Evolutionary conservation across 257 asterid species (phyloP), one percentile per base, ranked within the genome.

Genomic region (Nicotiana tabacum): DNA sequence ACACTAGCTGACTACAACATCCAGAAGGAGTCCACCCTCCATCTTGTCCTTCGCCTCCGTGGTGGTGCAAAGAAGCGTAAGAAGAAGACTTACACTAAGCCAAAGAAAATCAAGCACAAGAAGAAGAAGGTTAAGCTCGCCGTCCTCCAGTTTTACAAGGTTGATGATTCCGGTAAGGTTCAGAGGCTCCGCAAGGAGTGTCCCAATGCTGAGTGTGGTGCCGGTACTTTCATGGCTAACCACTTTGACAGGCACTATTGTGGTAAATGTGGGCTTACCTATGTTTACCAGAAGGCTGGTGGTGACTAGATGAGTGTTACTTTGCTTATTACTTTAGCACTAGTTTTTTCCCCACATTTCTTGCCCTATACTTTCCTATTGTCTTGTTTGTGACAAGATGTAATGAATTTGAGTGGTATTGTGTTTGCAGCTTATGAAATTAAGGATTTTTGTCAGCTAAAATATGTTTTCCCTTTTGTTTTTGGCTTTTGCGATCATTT

Each of bases 31-130:
- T 87, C 88, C 6, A 87, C 89, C 6, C 89, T 87, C 77, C 89
- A 87, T 85, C 84, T 87, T 12, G 87, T 87, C 55, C 87, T 87
- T 56, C 89, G 89, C 16, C 89, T 87, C 32, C 89, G 89, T 18
- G 89, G 89, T 82, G 89, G 89, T 15, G 89, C 89, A 1, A 87
- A 84, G 82, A 87, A 87, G 84, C 85, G 89, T 15, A 87, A 87
- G 89, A 87, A 87, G 87, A 87, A 87, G 87, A 87, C 89, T 64
- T 87, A 87, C 85, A 87, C 89, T 18, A 87, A 87, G 83, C 89
- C 89, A 2, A 87, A 87, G 87, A 87, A 87, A 86, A 84, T 87
- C 81, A 87, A 87, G 86, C 89, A 87, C 78, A 87, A 87, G 89
- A 56, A 87, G 69, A 87, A 82, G 84, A 87, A 84, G 87, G 89